Evolutionary conservation across 305 asterid species (phyloP).

Genomic region (Solanum hybrid): DNA sequence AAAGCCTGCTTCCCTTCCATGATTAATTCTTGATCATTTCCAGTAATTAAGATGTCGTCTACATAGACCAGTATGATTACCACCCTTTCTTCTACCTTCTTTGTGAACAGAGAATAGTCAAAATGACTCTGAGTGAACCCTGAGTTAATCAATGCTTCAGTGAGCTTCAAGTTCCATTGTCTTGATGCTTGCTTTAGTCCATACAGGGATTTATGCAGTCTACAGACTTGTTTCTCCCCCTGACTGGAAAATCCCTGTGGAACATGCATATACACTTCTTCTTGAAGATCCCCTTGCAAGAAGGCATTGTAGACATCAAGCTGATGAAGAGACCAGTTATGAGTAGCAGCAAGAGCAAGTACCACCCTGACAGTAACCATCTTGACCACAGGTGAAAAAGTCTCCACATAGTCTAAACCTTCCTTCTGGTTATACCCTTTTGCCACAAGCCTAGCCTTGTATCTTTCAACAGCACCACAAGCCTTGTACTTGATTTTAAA

Average conservation of each 20-base stretch:
- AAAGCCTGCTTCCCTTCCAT: neutral
- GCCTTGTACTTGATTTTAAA: neutral
- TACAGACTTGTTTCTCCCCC: neutral
- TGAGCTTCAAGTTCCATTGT: neutral
- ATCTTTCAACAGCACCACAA: neutral
- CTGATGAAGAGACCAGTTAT: neutral
- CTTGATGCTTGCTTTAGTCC: neutral
- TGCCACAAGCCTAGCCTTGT: neutral
- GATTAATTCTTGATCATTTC: neutral
- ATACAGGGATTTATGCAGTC: neutral
- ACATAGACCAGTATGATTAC: neutral
- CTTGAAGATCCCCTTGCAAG: neutral
- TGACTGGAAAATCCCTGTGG: neutral
- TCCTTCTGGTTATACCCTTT: neutral
- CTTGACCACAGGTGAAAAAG: neutral
- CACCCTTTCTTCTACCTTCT: neutral
- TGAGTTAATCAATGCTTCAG: neutral
- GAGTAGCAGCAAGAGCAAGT: neutral
- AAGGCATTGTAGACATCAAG: neutral
- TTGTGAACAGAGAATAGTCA: neutral
- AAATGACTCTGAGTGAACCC: neutral
- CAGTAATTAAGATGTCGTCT: neutral
- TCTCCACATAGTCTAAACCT: neutral
- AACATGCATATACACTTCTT: too few relatives aligned
- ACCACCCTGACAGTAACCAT: neutral